Conservation (phyloP, 2,329 filamentous ascomycete species). For the Stemphylium beticola region DNA sequence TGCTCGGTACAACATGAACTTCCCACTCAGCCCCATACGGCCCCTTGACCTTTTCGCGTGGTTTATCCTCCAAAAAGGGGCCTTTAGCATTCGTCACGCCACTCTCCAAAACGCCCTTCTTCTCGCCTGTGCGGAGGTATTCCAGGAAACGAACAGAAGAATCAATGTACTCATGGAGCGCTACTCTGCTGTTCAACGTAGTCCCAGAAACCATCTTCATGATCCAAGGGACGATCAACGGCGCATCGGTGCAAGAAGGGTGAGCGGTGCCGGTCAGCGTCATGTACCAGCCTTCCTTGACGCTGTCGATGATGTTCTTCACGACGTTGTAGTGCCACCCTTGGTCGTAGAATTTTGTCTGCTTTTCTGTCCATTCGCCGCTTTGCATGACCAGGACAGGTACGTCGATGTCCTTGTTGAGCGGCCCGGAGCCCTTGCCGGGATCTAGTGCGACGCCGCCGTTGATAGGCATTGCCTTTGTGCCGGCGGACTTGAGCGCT, state of each 20-base stretch:
- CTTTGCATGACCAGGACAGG: slow-evolving; percentile 69
- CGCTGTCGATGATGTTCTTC: slow-evolving; percentile 60
- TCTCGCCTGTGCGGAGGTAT: slow-evolving; percentile 52
- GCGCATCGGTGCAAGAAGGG: slow-evolving; percentile 70
- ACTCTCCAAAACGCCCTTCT: slow-evolving; percentile 58
- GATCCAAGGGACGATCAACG: slow-evolving; percentile 66
- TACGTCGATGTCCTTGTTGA: slow-evolving; percentile 65
- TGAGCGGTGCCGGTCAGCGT: slow-evolving; percentile 58
- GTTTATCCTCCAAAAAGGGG: slow-evolving; percentile 1
- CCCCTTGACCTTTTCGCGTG: slow-evolving; percentile 2
- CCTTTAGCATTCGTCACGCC: slow-evolving; percentile 51
- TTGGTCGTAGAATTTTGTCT: slow-evolving; percentile 65
- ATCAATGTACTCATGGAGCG: slow-evolving; percentile 66
- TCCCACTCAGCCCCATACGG: slow-evolving; percentile 11
- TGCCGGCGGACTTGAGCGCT: slow-evolving; percentile 60
- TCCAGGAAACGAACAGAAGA: slow-evolving; percentile 64
- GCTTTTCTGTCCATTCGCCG: slow-evolving; percentile 66
- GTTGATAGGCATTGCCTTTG: slow-evolving; percentile 54
- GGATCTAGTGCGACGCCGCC: slow-evolving; percentile 70
- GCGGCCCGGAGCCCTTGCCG: slow-evolving; percentile 66
- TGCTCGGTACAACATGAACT: slow-evolving; percentile 2
- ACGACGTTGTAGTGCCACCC: slow-evolving; percentile 69
- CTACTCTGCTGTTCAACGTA: slow-evolving; percentile 62
- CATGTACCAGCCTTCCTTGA: slow-evolving; percentile 55
- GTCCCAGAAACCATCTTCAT: slow-evolving; percentile 68